Percentiles rank a stretch among this genome's conserved stretches.
Conservation (phyloP, 2,329 filamentous ascomycete genomes). For the Phaeosphaeria sp. region DNA sequence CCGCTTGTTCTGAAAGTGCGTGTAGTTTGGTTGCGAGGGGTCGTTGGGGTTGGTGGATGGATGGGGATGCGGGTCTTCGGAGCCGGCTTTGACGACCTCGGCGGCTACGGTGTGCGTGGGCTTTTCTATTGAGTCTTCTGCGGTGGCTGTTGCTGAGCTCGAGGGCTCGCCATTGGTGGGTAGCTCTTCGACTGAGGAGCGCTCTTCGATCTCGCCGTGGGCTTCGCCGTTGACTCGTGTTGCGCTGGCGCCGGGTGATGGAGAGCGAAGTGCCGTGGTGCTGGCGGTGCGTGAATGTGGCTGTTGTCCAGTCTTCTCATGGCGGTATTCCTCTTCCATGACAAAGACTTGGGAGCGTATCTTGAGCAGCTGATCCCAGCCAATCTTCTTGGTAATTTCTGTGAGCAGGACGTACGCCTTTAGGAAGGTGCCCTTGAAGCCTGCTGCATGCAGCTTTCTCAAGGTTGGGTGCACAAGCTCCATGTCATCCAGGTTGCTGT, state of each 20-base stretch:
- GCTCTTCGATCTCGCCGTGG: conserved; percentile 37
- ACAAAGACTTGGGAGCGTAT: conserved; percentile 97
- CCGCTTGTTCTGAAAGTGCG: conserved; percentile 94
- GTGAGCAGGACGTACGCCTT: conserved; percentile 94
- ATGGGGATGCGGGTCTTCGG: conserved; percentile 60
- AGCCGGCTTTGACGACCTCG: conserved; percentile 76
- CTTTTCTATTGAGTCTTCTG: conserved; percentile 68
- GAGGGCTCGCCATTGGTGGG: conserved; percentile 39
- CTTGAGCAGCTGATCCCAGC: conserved; percentile 94
- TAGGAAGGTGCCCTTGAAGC: conserved; percentile 93
- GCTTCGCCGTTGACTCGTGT: conserved; percentile 51
- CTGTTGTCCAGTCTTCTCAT: conserved; percentile 66
- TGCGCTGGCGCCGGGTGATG: conserved; percentile 54
- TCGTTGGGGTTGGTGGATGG: conserved; percentile 57
- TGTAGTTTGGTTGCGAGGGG: conserved; percentile 70
- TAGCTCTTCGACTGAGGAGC: conserved; percentile 27
- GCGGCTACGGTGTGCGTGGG: conserved; percentile 80
- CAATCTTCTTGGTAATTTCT: conserved; percentile 94
- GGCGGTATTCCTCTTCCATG: conserved; percentile 98
- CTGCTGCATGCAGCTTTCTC: conserved; percentile 82
- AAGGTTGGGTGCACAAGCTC: conserved; percentile 89
- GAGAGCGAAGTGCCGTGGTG: conserved; percentile 77
- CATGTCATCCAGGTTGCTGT: conserved; percentile 77
- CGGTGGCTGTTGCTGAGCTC: conserved; percentile 30
- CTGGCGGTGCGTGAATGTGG: conserved; percentile 72